Evolutionary conservation across 2,329 filamentous ascomycete genomes (phyloP), one percentile per base, ranked within the genome.

Genomic region (Fusarium praegraminearum): DNA sequence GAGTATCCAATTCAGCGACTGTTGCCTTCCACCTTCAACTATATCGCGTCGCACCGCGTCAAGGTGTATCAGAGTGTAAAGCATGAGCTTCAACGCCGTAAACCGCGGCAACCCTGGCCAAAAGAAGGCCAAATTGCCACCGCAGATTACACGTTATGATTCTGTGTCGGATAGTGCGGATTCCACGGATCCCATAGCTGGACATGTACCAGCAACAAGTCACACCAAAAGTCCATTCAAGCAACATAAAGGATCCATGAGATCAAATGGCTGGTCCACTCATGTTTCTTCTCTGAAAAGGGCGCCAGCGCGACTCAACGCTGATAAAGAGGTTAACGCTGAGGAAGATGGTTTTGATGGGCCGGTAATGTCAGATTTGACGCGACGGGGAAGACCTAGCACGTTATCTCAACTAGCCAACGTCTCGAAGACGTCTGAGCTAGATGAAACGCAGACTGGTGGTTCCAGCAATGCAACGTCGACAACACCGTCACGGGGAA

Each of bases 281-380:
- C 57, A 78, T 18, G 66, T 69, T 11, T 68, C 76, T 10, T 28
- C 75, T 4, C 41, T 78, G 5, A 64, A 53, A 22, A 52, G 36
- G 15, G 61, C 73, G 11, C 69, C 73, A 12, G 45, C 36, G 18
- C 24, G 56, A 10, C 52, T 35, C 8, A 35, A 33, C n/a, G 33
- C 50, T 20, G 63, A 61, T 18, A n/a, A 35, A 15, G 49, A 57
- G 36, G 43, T 61, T 51, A 57, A 24, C 13, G 16, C 61, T 22
- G 26, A 61, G 33, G 57, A 69, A 20, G 16, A 65, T 11, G 57
- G 41, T 9, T 35, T 49, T 15, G 59, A 69, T 24, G 61, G 46
- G 4, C 51, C 59, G 15, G 60, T 72, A 24, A 54, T 49, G 15
- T 73, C 77, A 3, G 73, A 75, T 53, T 44, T 76, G 18, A 67